Evolutionary conservation across 768 basidiomycete genomes (phyloP), one percentile per base, ranked within the genome.

Genomic region (Mycena vitilis): DNA sequence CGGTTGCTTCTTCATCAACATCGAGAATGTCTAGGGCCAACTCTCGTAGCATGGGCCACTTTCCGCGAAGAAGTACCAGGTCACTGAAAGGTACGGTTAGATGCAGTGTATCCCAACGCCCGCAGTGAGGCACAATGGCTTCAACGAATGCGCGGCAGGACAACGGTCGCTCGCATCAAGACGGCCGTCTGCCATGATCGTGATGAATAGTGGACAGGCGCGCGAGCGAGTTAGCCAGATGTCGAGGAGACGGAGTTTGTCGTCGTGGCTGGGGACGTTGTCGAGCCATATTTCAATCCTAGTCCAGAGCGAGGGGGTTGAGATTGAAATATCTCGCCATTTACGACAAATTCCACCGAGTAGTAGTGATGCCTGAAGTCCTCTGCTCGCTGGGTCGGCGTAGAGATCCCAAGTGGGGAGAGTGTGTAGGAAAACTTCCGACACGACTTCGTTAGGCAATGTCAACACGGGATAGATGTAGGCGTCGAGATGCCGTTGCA

Each of bases 261-360:
- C 5, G 30, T 30, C 30, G 30, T 30, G 30, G 30, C 30, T 30
- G 30, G 30, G 3, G 30, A 30, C 30, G 30, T 30, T 30, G 30
- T 30, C 30, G 30, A 30, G 30, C 30, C 30, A 30, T 30, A 30
- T 30, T 5, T 30, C 30, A 30, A 42, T 54, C 18, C 6, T 10
- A 9, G 42, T 44, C 59, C 59, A 60, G 20, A 60, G 59, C 6
- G 59, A 48, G 1, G 59, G 59, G 12, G 59, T 60, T 7, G 59
- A 49, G 45, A 60, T 15, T 3, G 48, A 47, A 36, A 60, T 60
- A 1, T 49, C 47, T 5, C 58, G 58, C 58, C 58, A 58, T 44
- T 30, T 42, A 15, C 18, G 56, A 16, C 56, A 58, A 15, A 58
- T 58, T 8, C 34, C 40, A 18, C 56, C 22, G 13, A 58, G 38